A percentile compares a stretch with the other conserved stretches of the same genome.
Evolutionary conservation across 225 moss, liverwort and hornwort genomes (phyloP).

Genomic region (Polytrichum commune): DNA sequence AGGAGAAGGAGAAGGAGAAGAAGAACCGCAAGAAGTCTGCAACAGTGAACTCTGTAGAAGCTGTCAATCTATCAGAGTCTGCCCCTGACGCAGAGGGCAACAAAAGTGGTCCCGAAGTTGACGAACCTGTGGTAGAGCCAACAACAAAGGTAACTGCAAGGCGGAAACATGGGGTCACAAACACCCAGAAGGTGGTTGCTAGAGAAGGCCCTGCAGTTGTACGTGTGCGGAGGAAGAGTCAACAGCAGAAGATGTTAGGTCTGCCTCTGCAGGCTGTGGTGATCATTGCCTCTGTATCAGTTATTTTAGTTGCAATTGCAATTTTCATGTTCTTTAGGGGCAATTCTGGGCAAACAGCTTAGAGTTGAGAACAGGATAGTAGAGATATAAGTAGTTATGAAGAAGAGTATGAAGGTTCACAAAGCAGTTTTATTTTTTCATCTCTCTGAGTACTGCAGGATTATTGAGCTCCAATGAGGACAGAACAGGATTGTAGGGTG

Average conservation of each 20-base stretch:
- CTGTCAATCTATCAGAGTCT: conserved; percentile 6
- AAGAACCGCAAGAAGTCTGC: conserved; percentile 65
- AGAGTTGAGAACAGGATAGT: too few relatives aligned
- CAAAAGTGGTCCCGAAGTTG: conserved; percentile 20
- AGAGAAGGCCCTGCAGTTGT: conserved; percentile 10
- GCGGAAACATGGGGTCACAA: conserved; percentile 21
- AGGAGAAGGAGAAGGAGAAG: conserved; percentile 73
- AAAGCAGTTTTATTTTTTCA: too few relatives aligned
- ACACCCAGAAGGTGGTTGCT: conserved; percentile 21
- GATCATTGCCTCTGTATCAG: conserved; percentile 23
- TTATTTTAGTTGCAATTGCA: conserved; percentile 17
- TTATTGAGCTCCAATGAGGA: too few relatives aligned
- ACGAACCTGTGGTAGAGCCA: conserved; percentile 12
- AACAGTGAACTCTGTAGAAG: conserved; percentile 10
- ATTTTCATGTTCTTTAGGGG: conserved; percentile 11
- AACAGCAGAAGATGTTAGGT: conserved; percentile 32
- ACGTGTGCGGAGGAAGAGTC: conserved; percentile 8
- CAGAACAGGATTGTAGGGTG: too few relatives aligned
- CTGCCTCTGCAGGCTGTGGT: conserved; percentile 29
- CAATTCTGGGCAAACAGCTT: not conserved
- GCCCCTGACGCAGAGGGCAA: conserved; percentile 16
- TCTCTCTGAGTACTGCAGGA: too few relatives aligned
- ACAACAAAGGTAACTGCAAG: conserved; percentile 18
- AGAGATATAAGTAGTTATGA: too few relatives aligned
- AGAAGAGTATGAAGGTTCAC: too few relatives aligned